Conservation (phyloP, 805 yeast species). For the Sugiyamaella smithiae region DNA sequence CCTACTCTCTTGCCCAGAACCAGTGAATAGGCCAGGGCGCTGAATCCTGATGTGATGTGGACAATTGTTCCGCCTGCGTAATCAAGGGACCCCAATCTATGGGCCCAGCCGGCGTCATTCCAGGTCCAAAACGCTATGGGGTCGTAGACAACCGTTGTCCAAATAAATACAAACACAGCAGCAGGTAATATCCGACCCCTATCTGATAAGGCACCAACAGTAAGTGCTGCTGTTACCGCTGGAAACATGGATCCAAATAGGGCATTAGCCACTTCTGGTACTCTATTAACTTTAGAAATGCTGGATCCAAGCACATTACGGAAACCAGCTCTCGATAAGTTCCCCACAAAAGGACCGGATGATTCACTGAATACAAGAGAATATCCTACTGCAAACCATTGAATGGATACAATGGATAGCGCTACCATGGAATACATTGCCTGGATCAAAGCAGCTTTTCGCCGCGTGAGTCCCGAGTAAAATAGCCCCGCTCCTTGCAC, state of each 20-base stretch:
- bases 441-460: slow-evolving; percentile 63
- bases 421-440: slow-evolving; percentile 65
- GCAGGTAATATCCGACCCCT: slow-evolving; percentile 69
- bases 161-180: slow-evolving; percentile 61
- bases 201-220: slow-evolving; percentile 72
- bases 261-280: slow-evolving; percentile 49
- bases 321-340: slow-evolving; percentile 50
- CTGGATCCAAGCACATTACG: slow-evolving; percentile 50
- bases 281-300: slow-evolving; percentile 30
- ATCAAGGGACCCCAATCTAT: slow-evolving; percentile 59
- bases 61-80: slow-evolving; percentile 80
- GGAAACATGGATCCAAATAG: slow-evolving; percentile 68
- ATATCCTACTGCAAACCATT: slow-evolving; percentile 63
- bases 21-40: slow-evolving; percentile 66
- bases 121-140: slow-evolving; percentile 75
- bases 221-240: slow-evolving; percentile 59
- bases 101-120: slow-evolving; percentile 67
- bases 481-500: slow-evolving; percentile 48
- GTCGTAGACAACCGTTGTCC: slow-evolving; percentile 72
- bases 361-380: slow-evolving; percentile 49
- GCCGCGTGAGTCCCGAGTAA: slow-evolving; percentile 65
- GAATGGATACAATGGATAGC: slow-evolving; percentile 56
- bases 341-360: slow-evolving; percentile 51
- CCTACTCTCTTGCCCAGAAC: slow-evolving; percentile 65
- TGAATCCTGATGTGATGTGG: slow-evolving; percentile 66